Percentiles rank a stretch among this genome's conserved stretches.
Conservation (phyloP, 306 rosid genomes). For the Nissolia schottii region DNA sequence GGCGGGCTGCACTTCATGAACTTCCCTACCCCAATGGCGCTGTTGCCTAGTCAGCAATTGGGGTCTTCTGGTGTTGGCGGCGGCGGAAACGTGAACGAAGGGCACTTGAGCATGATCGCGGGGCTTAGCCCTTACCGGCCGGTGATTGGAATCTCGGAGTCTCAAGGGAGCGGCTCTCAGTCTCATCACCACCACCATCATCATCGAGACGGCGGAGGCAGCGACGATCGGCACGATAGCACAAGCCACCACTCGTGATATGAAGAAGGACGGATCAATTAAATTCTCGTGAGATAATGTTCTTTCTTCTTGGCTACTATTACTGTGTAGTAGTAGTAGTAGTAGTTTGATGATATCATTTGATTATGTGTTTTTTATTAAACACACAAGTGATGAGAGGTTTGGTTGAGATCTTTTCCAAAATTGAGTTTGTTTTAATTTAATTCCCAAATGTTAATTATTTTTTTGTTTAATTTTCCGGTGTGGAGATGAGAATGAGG, state of each 20-base stretch:
- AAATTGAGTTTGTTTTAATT: conserved; percentile 32
- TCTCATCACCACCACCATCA: conserved; percentile 36
- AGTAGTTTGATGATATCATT: conserved; percentile 52
- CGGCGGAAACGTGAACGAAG: conserved; percentile 35
- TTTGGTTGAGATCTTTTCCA: conserved; percentile 49
- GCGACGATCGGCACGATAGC: conserved; percentile 50
- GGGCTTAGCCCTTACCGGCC: conserved; percentile 55
- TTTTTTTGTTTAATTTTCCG: too few species aligned
- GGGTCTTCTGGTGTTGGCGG: conserved; percentile 11
- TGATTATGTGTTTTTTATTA: conserved; percentile 29
- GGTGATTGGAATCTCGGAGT: conserved; percentile 34
- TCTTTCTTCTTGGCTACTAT: not conserved
- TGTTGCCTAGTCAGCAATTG: conserved; percentile 58
- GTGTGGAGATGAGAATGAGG: conserved; percentile 35
- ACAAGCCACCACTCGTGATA: conserved; percentile 58
- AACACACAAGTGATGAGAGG: conserved; percentile 76
- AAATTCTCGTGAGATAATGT: not conserved
- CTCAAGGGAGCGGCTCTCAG: conserved; percentile 54
- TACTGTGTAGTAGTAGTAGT: conserved; percentile 56
- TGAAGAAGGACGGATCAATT: too few species aligned
- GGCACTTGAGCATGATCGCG: conserved; percentile 55
- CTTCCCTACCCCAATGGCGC: conserved; percentile 57
- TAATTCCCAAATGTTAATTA: conserved; percentile 27
- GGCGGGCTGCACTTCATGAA: conserved; percentile 86
- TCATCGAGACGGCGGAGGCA: conserved; percentile 25